Evolutionary conservation across 345 rosid genomes (phyloP).

Genomic region (Laguncularia racemosa): DNA sequence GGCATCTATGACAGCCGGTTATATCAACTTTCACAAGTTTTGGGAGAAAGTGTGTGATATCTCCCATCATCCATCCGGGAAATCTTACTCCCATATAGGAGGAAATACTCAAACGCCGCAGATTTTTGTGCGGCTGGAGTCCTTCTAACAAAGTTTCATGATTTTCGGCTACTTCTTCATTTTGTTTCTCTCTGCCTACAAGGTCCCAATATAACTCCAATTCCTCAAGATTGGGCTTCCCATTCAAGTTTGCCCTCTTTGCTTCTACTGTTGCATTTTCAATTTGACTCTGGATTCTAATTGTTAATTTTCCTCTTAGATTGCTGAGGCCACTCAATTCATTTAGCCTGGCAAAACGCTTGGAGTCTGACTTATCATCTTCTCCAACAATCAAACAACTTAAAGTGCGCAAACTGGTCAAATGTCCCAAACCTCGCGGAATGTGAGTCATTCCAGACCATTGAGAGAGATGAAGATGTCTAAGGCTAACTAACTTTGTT

Average conservation of each 20-base stretch:
- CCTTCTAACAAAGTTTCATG: not conserved
- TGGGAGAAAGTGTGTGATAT: not conserved
- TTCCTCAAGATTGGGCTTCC: not conserved
- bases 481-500: constrained; percentile 4
- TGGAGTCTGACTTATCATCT: not conserved
- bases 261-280: too few species aligned
- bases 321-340: constrained; percentile 3
- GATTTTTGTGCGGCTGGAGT: not conserved
- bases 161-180: not conserved
- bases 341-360: constrained; percentile 2
- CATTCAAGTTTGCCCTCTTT: not conserved
- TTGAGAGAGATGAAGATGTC: not conserved
- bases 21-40: not conserved
- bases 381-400: not conserved
- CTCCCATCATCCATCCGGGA: not conserved
- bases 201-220: not conserved
- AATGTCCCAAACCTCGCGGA: constrained; percentile 7
- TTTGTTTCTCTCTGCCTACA: not conserved
- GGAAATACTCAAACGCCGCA: not conserved
- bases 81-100: not conserved
- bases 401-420: constrained; percentile 4
- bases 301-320: constrained; percentile 2
- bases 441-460: constrained; percentile 6
- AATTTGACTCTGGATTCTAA: not conserved
- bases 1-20: not conserved